phyloP scores from a whole-genome alignment of 345 rosid species.

The Ceriops tagal region DNA sequence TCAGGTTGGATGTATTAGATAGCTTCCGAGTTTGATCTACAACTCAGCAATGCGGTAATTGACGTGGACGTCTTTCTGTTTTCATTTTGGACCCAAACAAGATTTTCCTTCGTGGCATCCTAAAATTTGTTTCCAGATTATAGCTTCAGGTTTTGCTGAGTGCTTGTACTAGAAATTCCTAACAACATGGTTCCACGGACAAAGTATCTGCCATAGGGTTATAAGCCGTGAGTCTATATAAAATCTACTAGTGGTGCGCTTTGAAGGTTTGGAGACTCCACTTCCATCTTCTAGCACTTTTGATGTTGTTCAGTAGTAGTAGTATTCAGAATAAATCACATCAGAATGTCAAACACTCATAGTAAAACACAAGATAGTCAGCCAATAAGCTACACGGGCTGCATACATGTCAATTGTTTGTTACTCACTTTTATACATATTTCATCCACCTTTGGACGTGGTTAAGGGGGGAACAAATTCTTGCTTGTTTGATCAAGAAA shows the following conservation, averaged over 20 bases:
- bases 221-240: too few species aligned
- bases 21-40: not conserved
- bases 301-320: too few species aligned
- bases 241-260: too few species aligned
- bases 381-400: not conserved
- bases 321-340: too few species aligned
- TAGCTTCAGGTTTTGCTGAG: too few species aligned
- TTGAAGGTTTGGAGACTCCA: too few species aligned
- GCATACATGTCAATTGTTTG: not conserved
- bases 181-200: too few species aligned
- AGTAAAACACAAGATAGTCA: not conserved
- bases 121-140: not conserved
- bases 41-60: not conserved
- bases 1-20: not conserved
- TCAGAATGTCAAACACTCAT: too few species aligned
- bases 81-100: not conserved
- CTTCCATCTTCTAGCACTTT: too few species aligned
- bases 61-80: not conserved
- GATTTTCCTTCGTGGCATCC: not conserved
- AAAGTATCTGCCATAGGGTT: too few species aligned
- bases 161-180: too few species aligned
- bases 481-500: conserved; percentile 3
- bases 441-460: conserved; percentile 13
- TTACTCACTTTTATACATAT: conserved; percentile 6
- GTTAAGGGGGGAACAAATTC: not conserved